phyloP scores from a whole-genome alignment of 345 rosid species.

The Murraya paniculata region DNA sequence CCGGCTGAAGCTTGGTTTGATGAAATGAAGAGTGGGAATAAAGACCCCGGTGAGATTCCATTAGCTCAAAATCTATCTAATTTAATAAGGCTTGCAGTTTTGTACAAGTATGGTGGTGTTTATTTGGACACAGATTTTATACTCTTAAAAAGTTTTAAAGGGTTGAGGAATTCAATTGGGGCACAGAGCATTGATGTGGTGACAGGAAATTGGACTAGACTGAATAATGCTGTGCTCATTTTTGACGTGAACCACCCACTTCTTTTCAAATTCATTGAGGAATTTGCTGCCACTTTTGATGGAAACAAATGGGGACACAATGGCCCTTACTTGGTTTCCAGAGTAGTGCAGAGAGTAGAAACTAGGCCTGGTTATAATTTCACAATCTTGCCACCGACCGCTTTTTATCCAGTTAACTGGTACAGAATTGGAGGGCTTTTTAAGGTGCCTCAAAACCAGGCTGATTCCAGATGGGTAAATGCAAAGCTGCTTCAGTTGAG shows the following conservation, averaged over 20 bases:
- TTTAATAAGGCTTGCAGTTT: constrained; percentile 57
- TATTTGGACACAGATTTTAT: constrained; percentile 76
- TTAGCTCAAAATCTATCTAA: constrained; percentile 73
- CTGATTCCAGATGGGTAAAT: constrained; percentile 36
- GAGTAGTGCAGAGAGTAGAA: constrained; percentile 46
- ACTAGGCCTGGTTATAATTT: constrained; percentile 42
- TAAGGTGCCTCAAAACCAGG: constrained; percentile 37
- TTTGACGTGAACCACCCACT: constrained; percentile 71
- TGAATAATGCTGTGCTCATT: constrained; percentile 73
- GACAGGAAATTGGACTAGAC: constrained; percentile 61
- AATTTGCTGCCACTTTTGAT: constrained; percentile 68
- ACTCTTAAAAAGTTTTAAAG: constrained; percentile 51
- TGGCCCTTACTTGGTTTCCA: constrained; percentile 77
- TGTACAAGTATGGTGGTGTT: constrained; percentile 76
- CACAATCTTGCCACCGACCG: constrained; percentile 53
- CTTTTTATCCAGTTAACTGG: constrained; percentile 80
- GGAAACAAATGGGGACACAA: constrained; percentile 88
- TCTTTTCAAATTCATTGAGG: constrained; percentile 56
- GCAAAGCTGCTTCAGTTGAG: constrained; percentile 55
- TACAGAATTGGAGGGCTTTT: constrained; percentile 49
- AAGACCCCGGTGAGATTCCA: constrained; percentile 78
- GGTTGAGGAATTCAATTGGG: constrained; percentile 63
- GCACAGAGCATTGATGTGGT: constrained; percentile 57
- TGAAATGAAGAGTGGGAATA: constrained; percentile 52
- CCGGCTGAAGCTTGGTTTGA: constrained; percentile 71